Evolutionary conservation across 1,139 yeast genomes (phyloP).

Genomic region (Hyphopichia buzzinii): DNA sequence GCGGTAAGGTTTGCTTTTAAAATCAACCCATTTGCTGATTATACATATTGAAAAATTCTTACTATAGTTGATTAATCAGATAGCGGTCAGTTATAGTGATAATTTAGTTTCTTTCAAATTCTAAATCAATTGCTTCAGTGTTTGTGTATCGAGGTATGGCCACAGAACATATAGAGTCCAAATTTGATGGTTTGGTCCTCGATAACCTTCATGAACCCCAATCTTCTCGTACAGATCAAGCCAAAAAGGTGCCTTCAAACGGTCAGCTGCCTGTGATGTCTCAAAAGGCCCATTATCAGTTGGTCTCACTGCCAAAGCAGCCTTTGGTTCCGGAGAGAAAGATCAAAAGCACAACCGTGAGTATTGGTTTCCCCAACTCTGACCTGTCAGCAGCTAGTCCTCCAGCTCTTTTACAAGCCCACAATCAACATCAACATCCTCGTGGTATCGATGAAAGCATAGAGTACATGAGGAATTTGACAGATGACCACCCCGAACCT

Average conservation of each 20-base stretch:
- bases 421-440: background rate
- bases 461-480: conserved; percentile 5
- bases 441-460: conserved; percentile 6
- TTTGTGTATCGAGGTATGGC: conserved; percentile 7
- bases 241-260: background rate
- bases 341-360: background rate
- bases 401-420: too few species aligned
- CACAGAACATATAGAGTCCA: conserved; percentile 18
- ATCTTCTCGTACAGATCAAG: background rate
- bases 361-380: background rate
- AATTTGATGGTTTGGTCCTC: conserved; percentile 15
- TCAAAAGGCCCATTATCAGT: background rate
- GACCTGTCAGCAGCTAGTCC: conserved; percentile 1
- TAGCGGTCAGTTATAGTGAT: too few species aligned
- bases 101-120: too few species aligned
- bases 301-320: conserved; percentile 5
- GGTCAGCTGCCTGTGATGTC: background rate
- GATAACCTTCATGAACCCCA: conserved; percentile 1
- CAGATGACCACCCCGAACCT: conserved; percentile 52
- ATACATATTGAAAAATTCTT: too few species aligned
- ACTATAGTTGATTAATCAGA: too few species aligned
- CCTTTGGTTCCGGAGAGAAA: conserved; percentile 15
- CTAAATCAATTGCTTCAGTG: too few species aligned
- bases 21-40: too few species aligned
- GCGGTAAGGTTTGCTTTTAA: background rate